Conservation (phyloP, 768 basidiomycete species). For the Solioccasus polychromus region DNA sequence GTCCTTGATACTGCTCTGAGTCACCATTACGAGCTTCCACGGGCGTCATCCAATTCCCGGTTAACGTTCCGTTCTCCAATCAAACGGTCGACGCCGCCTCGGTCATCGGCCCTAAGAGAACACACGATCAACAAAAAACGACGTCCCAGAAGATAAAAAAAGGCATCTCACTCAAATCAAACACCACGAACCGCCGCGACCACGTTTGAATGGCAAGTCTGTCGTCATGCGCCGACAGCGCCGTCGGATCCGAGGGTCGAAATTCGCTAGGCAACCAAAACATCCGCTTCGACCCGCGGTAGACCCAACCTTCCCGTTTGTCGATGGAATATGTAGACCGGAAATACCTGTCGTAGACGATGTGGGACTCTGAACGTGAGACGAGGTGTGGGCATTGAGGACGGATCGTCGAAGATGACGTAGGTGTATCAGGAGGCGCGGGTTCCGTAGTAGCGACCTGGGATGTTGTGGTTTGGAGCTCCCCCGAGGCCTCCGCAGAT, state of each 20-base stretch:
- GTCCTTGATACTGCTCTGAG: conserved; percentile 34
- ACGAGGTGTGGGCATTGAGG: conserved; percentile 10
- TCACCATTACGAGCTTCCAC: no score
- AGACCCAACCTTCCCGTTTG: conserved; percentile 13
- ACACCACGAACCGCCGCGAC: not conserved
- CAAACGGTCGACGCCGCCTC: no score
- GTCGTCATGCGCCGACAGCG: conserved; percentile 9
- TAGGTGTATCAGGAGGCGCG: not conserved
- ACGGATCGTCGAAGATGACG: not conserved
- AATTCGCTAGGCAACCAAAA: conserved; percentile 18
- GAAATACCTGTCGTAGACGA: conserved; percentile 14
- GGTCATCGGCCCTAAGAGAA: no score
- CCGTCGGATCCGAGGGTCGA: conserved; percentile 6
- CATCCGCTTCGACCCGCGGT: conserved; percentile 10
- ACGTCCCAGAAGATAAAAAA: no score
- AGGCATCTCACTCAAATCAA: conserved; percentile 21
- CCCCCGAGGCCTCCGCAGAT: no score
- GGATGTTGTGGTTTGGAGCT: not conserved
- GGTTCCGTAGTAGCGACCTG: not conserved
- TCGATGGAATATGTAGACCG: conserved; percentile 13
- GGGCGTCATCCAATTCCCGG: no score
- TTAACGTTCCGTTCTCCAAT: no score
- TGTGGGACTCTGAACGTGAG: conserved; percentile 9
- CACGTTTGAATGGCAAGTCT: conserved; percentile 5
- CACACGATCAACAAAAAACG: no score